Base-by-base conservation (phyloP, 2,329 filamentous ascomycete genomes). In the Aspergillus japonicus region DNA sequence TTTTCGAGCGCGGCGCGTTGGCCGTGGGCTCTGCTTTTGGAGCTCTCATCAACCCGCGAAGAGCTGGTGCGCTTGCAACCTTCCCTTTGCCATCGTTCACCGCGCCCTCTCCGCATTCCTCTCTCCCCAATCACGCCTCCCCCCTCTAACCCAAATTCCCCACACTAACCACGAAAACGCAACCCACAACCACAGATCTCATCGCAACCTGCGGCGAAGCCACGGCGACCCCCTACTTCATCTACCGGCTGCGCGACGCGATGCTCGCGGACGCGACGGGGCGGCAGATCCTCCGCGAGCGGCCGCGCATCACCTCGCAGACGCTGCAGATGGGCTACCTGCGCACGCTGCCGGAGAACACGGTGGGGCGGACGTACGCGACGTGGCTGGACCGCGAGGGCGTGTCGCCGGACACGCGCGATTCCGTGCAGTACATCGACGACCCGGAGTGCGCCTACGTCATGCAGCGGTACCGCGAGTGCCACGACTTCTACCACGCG, bases 401-500 rank as follows among this genome's bases (percentile, higher is more conserved):
- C 62, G 94, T 99, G 14, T 90, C 90, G 8, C 95, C 95, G 1
- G 95, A 99, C 75, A 96, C 94, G 6, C 87, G 95, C 50, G 82
- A 89, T 47, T 75, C 77, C 2, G 95, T 99, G 47, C 87, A 90
- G 55, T 98, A 96, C 79, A 92, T 99, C 63, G 93, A 98, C 75
- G 89, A 98, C 72, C 88, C 90, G 68, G 95, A 99, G 78, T 96
- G 93, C 74, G 95, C 95, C 39, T 99, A 98, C 79, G 95, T 98
- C 19, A 96, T 99, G 90, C 95, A 98, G 81, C 87, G 95, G 56
- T 99, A 99, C 77, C 88, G 95, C 63, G 95, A 99, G 78, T 96
- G 90, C 66, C 95, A 99, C 76, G 95, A 99, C 75, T 97, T 99
- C 77, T 97, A 96, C 79, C 95, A 99, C 76, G 94, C 95, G 0